Base-by-base conservation (phyloP, 768 basidiomycete species). In the Paxillus rubicundulus region DNA sequence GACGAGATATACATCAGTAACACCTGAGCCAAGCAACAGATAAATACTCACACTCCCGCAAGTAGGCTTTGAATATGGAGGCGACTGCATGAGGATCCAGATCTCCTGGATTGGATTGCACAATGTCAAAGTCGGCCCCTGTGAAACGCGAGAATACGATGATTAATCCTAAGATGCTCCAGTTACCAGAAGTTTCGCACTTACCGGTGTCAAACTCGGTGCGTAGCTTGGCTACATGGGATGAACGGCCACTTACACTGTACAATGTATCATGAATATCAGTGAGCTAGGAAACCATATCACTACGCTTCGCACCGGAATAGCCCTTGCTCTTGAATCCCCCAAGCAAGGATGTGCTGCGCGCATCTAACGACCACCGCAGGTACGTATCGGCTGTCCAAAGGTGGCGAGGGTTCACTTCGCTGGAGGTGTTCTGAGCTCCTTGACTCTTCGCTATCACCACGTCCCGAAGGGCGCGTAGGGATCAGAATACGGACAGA, bases 71-170 rank as follows among this genome's bases (percentile, higher is more conserved):
- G 74, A 96, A 97, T 28, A 96, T 74, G 21, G 91, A 90, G 17
- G 94, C 86, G 7, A 98, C 94, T 1, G 92, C 91, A 68, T 98
- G 93, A 43, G 95, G 95, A 64, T 98, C 95, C 33, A 98, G 72
- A 62, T 98, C 93, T 8, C 88, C 84, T 21, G 92, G 93, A 45
- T 80, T 79, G 56, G 85, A 88, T 55, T 82, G 81, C 37, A 77
- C 71, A 72, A 98, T 81, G 63, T 93, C 86, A 61, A 86, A 92
- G 71, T 98, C 95, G 47, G 86, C 88, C 52, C 93, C 92, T 86
- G 61, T 37, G 36, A 65, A 52, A 38, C n/a, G 38, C 18, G 49
- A 34, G 52, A 41, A 24, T 38, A 46, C 20, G 30, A 20, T 16
- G 32, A 24, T 70, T 45, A 50, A 16, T 47, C n/a, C 37, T 16